Base-by-base conservation (phyloP, 345 rosid species). In the Anacardium occidentale region DNA sequence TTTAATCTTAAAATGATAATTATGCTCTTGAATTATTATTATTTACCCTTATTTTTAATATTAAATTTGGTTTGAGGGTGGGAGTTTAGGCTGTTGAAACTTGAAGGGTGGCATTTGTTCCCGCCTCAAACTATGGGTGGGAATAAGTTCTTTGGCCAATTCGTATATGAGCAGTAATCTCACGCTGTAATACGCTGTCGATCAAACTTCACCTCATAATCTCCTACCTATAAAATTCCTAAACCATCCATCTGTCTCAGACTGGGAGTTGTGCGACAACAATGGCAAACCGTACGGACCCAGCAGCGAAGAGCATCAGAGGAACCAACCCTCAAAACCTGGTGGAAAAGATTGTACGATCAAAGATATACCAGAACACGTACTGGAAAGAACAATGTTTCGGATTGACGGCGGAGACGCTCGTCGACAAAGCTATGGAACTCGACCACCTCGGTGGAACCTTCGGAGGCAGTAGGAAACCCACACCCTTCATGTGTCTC, bases 361-460 rank as follows among this genome's bases (percentile, higher is more conserved):
- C 95, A 37, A 91, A 92, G 76, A 94, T 92, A 14, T 88, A 91
- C 77, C 92, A 91, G 75, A 84, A 90, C 79, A 89, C 91, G 5
- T 90, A 89, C 68, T 89, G 97, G 98, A 94, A 94, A 74, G 98
- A 90, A 85, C 97, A 90, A 37, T 94, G 96, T 78, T 94, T 94
- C 64, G 97, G 97, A 7, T 76, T 88, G 25, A 91, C 97, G 21
- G 97, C 97, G 29, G 97, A 90, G 87, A 89, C 98, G 7, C 84
- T 92, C 5, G 95, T 90, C 9, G 97, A 94, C 79, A 94, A 89
- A 75, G 97, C 97, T 55, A 90, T 92, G 97, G 95, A 92, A 82
- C 93, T 94, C 61, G 93, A 90, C 77, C 95, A 89, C 69, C 63
- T 92, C 42, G 98, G 98, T 3, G 97, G 97, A 1, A 87, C 97